Conservation (phyloP, 2,329 filamentous ascomycete species). For the Truncatella angustata region DNA sequence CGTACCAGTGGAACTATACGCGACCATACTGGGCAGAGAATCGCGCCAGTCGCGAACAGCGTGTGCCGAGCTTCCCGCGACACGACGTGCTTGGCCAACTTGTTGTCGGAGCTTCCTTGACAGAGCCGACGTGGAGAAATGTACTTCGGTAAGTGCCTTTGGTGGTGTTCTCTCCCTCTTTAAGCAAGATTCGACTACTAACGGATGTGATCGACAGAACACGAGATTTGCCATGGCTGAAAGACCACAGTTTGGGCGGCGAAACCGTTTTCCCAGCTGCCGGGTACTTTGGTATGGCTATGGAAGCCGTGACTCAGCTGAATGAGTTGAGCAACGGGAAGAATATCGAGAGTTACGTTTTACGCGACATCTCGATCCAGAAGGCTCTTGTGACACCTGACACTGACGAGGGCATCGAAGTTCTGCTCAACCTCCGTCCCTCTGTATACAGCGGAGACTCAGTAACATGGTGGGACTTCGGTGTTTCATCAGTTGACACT, state of each 20-base stretch:
- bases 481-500: slow-evolving; percentile 23
- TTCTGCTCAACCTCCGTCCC: slow-evolving; percentile 21
- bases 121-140: slow-evolving; percentile 22
- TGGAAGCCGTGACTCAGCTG: slow-evolving; percentile 20
- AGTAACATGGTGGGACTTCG: slow-evolving; percentile 27
- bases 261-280: slow-evolving; percentile 20
- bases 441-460: slow-evolving; percentile 12
- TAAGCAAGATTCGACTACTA: neutral
- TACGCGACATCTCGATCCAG: slow-evolving; percentile 28
- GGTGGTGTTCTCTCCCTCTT: neutral
- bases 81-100: slow-evolving; percentile 24
- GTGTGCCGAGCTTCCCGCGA: slow-evolving; percentile 17
- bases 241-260: slow-evolving; percentile 18
- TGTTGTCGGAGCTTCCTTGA: slow-evolving; percentile 12
- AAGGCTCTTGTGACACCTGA: slow-evolving; percentile 28
- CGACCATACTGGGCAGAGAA: slow-evolving; percentile 21
- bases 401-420: slow-evolving; percentile 28
- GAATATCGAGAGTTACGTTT: slow-evolving; percentile 17
- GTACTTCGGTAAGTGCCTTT: slow-evolving; percentile 13
- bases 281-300: slow-evolving; percentile 19
- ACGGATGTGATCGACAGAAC: neutral
- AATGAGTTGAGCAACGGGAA: slow-evolving; percentile 11
- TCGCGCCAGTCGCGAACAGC: slow-evolving; percentile 23
- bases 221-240: slow-evolving; percentile 17
- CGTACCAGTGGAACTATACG: slow-evolving; percentile 28